Evolutionary conservation across 768 basidiomycete genomes (phyloP).

Genomic region (Phlebiopsis flavidoalba): DNA sequence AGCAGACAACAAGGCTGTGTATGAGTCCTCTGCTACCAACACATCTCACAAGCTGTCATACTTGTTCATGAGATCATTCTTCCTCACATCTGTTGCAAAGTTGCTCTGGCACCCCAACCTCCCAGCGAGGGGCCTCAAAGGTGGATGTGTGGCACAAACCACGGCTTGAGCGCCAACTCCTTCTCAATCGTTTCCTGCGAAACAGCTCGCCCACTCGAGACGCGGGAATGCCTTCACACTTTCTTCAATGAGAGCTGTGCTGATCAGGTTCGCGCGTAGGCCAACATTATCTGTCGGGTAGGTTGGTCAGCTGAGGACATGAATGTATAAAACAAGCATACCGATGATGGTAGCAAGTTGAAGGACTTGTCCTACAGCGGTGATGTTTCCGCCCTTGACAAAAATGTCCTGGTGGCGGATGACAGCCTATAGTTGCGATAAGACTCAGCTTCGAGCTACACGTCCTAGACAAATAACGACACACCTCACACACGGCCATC

Average conservation of each 20-base stretch:
- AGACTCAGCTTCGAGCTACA: not conserved
- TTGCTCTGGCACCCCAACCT: constrained; percentile 37
- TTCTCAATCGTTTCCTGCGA: constrained; percentile 38
- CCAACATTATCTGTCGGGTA: constrained; percentile 32
- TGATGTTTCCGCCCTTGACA: constrained; percentile 39
- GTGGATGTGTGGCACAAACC: constrained; percentile 46
- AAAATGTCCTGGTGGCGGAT: constrained; percentile 36
- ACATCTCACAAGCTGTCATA: not conserved
- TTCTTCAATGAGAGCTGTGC: constrained; percentile 35
- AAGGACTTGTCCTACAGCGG: constrained; percentile 43
- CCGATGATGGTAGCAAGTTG: constrained; percentile 46
- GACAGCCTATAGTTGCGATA: not conserved
- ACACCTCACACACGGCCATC: constrained; percentile 41
- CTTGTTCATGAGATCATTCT: constrained; percentile 35
- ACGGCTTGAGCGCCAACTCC: constrained; percentile 42
- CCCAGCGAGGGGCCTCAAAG: constrained; percentile 43
- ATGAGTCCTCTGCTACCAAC: no score
- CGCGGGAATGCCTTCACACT: constrained; percentile 38
- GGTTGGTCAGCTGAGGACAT: not conserved
- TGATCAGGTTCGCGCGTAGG: constrained; percentile 40
- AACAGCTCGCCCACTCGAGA: constrained; percentile 40
- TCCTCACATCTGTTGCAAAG: constrained; percentile 42
- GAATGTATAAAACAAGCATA: constrained; percentile 15
- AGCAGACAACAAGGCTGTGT: no score
- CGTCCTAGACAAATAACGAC: constrained; percentile 30